Base-by-base conservation (phyloP, 2,329 filamentous ascomycete species). In the Exophiala sp. region DNA sequence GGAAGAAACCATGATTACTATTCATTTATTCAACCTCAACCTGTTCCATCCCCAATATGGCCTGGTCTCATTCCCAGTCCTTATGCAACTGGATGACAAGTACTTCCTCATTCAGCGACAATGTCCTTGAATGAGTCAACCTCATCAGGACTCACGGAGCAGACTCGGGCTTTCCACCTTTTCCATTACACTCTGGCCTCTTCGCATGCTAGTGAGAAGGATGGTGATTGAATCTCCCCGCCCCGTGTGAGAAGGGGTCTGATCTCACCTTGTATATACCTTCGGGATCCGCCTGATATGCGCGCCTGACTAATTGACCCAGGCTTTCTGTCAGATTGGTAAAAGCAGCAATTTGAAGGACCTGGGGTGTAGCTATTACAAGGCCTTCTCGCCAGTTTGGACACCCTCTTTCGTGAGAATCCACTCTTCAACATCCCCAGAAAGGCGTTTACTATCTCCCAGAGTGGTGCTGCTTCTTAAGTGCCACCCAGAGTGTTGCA, bases 331-430 rank as follows among this genome's bases (percentile, higher is more conserved):
- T 38, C 12, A 2, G n/a, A 14, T 14, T n/a, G 11, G n/a, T 20
- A 49, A 56, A 56, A 56, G 54, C 54, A 49, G 54, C 54, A 48
- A 36, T 40, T 36, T 11, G 3, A 11, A 35, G 43, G 7, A 9
- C 33, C 39, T 20, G 11, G 21, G 16, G 14, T 9, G 14, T 38
- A 33, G 14, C 21, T 55, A 55, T 55, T 55, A 55, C 53, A 47
- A 39, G 24, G 14, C 35, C 36, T 47, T 43, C 49, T 20, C 32
- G 35, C 42, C 43, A 43, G 40, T 46, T 50, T 51, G 24, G 33
- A 36, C 38, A n/a, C 35, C 41, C 21, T 21, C 42, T 50, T 38
- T 41, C 12, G 42, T 34, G 36, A 41, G 53, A 55, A 43, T 51
- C 53, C 47, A 51, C 53, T 39, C 44, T 43, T 44, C 38, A 12